Evolutionary conservation across 768 basidiomycete species (phyloP).

Genomic region (Favolaschia claudopus): DNA sequence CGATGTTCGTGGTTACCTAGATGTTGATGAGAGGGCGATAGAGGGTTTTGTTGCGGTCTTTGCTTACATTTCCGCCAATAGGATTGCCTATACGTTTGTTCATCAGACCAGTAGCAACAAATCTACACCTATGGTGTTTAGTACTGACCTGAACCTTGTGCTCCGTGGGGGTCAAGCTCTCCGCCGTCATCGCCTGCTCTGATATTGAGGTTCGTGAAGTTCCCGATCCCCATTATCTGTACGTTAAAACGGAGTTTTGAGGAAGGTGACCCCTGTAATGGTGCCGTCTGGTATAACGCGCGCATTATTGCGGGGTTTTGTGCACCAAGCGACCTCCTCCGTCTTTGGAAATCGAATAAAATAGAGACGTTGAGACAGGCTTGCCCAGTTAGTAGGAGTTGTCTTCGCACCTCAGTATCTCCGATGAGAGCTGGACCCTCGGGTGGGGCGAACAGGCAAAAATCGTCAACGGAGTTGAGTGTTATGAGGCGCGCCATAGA

Average conservation of each 20-base stretch:
- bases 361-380: too few relatives aligned
- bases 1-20: conserved; percentile 47
- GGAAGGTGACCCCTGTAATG: conserved; percentile 18
- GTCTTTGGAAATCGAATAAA: too few relatives aligned
- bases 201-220: conserved; percentile 51
- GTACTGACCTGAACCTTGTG: conserved; percentile 39
- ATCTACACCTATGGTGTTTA: too few relatives aligned
- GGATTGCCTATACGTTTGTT: conserved; percentile 46
- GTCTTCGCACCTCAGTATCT: conserved; percentile 9
- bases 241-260: conserved; percentile 45
- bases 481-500: conserved; percentile 20
- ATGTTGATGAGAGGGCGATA: too few relatives aligned
- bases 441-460: conserved; percentile 25
- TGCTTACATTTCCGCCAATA: conserved; percentile 53
- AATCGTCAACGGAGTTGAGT: conserved; percentile 24
- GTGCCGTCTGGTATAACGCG: conserved; percentile 21
- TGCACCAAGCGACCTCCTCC: conserved; percentile 25
- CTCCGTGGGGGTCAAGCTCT: conserved; percentile 54
- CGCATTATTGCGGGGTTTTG: conserved; percentile 16
- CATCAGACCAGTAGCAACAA: too few relatives aligned
- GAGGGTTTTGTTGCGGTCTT: too few relatives aligned
- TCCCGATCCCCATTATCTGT: conserved; percentile 49
- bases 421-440: neutral
- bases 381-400: neutral
- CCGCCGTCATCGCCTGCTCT: conserved; percentile 49